phyloP scores from a whole-genome alignment of 2,329 filamentous ascomycete genomes.

The Dactylellina parvicollis region DNA sequence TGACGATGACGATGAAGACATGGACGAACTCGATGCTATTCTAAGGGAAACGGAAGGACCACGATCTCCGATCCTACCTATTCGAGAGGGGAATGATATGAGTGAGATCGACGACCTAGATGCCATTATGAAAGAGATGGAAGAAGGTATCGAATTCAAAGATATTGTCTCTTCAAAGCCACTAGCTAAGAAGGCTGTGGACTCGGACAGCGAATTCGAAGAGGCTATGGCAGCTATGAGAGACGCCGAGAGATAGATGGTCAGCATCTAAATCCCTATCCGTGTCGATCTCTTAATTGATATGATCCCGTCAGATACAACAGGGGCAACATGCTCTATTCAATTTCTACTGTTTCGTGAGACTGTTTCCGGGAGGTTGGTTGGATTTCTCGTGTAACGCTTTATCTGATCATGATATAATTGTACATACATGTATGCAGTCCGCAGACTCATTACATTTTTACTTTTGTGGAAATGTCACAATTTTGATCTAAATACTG shows the following conservation, averaged over 20 bases:
- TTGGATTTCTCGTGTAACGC: no score
- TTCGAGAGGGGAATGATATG: constrained; percentile 12
- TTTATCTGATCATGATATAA: no score
- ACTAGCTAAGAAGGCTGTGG: neutral
- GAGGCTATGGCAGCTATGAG: constrained; percentile 76
- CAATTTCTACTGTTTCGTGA: no score
- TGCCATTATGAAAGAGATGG: constrained; percentile 66
- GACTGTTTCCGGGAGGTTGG: no score
- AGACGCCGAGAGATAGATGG: constrained; percentile 60
- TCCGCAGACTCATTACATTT: no score
- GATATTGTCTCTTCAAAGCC: neutral
- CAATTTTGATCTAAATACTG: constrained; percentile 41
- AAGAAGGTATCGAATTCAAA: constrained; percentile 42
- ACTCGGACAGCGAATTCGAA: constrained; percentile 64
- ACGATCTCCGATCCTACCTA: neutral
- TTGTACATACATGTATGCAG: no score
- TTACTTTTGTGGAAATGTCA: neutral
- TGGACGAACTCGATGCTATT: constrained; percentile 56
- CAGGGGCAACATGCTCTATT: no score
- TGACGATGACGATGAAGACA: constrained; percentile 59
- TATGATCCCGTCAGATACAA: no score
- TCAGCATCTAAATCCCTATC: no score
- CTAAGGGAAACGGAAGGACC: constrained; percentile 21
- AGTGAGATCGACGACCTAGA: constrained; percentile 65
- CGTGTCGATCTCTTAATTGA: no score